Evolutionary conservation across 495 filamentous ascomycete genomes (phyloP).

Genomic region (Hypoxylon subgilvum): DNA sequence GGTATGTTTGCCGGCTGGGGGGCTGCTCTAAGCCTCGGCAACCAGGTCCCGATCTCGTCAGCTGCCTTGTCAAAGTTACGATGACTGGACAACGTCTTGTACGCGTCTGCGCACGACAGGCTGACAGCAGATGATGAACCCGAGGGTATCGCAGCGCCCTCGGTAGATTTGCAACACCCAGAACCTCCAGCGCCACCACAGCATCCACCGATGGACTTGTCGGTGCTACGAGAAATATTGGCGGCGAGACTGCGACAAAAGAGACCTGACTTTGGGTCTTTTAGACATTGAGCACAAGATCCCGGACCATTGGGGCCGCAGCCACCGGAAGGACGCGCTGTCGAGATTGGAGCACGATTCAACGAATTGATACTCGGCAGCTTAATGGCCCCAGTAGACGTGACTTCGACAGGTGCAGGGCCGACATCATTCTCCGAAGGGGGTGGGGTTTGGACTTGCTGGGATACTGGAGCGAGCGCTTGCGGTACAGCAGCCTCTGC

Average conservation of each 20-base stretch:
- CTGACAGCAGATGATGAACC: constrained; percentile 41
- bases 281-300: constrained; percentile 77
- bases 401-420: constrained; percentile 55
- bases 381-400: constrained; percentile 56
- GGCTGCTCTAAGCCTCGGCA: constrained; percentile 73
- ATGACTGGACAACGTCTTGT: constrained; percentile 80
- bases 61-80: constrained; percentile 78
- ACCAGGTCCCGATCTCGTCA: constrained; percentile 74
- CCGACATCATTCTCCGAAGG: constrained; percentile 69
- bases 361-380: constrained; percentile 49
- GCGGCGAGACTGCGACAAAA: constrained; percentile 87
- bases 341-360: constrained; percentile 30
- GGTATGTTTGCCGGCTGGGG: constrained; percentile 39
- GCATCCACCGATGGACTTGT: constrained; percentile 47
- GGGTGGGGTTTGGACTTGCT: constrained; percentile 69
- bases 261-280: constrained; percentile 77
- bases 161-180: constrained; percentile 41
- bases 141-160: constrained; percentile 3
- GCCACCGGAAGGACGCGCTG: constrained; percentile 32
- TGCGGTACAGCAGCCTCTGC: constrained; percentile 66
- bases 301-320: constrained; percentile 76
- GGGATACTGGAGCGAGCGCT: constrained; percentile 49
- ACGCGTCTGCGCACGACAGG: constrained; percentile 76
- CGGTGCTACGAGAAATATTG: constrained; percentile 53
- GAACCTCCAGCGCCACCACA: constrained; percentile 48